A percentile compares a stretch with the other conserved stretches of the same genome.
These are phyloP conservation scores for Umbellularia californica DNA, from an alignment of 164 flowering plant species.

Conservation along the genomic window DNA sequence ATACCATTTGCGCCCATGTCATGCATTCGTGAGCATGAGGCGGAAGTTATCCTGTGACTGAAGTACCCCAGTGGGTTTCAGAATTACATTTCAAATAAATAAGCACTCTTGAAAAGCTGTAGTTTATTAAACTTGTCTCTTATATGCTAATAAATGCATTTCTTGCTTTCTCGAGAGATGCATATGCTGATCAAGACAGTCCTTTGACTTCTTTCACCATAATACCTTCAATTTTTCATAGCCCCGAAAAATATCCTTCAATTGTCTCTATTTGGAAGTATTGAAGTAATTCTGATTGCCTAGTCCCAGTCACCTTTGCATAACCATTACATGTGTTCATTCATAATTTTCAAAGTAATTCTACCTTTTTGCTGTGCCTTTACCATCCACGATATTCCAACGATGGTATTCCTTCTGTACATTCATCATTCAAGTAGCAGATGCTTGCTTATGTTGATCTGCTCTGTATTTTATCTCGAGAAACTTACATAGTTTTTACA, in stretches of 20 bases:
- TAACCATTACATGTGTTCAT: neutral
- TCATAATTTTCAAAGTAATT: neutral
- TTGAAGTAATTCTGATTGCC: neutral
- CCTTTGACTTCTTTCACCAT: neutral
- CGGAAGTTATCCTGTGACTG: too few relatives aligned
- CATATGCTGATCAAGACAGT: neutral
- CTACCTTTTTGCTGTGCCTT: too few relatives aligned
- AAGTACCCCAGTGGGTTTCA: neutral
- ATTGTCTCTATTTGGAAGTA: neutral
- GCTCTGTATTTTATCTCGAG: too few relatives aligned
- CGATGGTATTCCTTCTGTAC: too few relatives aligned
- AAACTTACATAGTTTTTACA: slow-evolving; percentile 25
- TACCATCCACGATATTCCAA: neutral
- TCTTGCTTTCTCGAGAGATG: neutral
- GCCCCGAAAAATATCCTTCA: too few relatives aligned
- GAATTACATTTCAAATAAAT: neutral
- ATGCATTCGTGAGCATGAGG: neutral
- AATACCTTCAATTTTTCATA: neutral
- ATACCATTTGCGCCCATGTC: too few relatives aligned
- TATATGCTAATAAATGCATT: neutral
- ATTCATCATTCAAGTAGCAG: too few relatives aligned
- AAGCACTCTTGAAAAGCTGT: neutral
- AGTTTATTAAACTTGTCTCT: neutral
- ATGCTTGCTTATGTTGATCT: too few relatives aligned
- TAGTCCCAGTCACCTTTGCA: neutral